A percentile compares a stretch with the other conserved stretches of the same genome.
Conservation (phyloP, 2,329 filamentous ascomycete genomes). For the Fusarium agapanthi region DNA sequence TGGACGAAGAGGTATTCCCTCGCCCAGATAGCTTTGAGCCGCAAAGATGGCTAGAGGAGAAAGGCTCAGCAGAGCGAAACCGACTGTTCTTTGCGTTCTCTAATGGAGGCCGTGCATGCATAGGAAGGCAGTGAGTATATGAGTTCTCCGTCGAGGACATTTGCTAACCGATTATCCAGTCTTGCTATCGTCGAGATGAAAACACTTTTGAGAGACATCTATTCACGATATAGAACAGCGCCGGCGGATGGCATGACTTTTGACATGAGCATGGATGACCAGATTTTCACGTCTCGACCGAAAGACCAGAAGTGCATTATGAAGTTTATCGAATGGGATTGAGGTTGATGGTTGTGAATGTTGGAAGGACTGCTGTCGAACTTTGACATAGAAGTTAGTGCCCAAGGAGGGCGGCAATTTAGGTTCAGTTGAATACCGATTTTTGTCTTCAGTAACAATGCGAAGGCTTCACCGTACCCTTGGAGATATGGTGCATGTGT, state of each 20-base stretch:
- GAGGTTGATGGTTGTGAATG: fast-evolving
- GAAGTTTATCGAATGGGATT: conserved; percentile 20
- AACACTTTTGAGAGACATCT: conserved; percentile 17
- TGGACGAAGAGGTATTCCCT: conserved; percentile 7
- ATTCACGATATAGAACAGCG: neutral
- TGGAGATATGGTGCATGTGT: neutral
- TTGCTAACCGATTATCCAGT: neutral
- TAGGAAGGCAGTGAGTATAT: conserved; percentile 31
- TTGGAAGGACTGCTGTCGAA: neutral
- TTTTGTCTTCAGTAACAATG: neutral
- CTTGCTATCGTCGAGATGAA: conserved; percentile 32
- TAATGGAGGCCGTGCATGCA: conserved; percentile 21
- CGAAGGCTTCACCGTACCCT: no score
- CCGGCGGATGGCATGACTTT: conserved; percentile 2
- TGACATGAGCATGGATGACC: conserved; percentile 30
- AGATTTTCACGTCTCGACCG: conserved; percentile 28
- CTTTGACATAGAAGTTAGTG: no score
- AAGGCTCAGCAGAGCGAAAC: conserved; percentile 6
- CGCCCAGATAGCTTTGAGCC: conserved; percentile 16
- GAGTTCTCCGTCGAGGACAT: fast-evolving
- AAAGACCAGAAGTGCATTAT: conserved; percentile 25
- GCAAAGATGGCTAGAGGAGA: conserved; percentile 13
- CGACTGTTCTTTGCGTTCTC: conserved; percentile 27
- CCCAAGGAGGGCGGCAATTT: fast-evolving
- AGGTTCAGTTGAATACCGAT: neutral